A percentile compares a stretch with the other conserved stretches of the same genome.
phyloP scores from a whole-genome alignment of 176 grass and related monocot species.

The Saccharum officinarum region DNA sequence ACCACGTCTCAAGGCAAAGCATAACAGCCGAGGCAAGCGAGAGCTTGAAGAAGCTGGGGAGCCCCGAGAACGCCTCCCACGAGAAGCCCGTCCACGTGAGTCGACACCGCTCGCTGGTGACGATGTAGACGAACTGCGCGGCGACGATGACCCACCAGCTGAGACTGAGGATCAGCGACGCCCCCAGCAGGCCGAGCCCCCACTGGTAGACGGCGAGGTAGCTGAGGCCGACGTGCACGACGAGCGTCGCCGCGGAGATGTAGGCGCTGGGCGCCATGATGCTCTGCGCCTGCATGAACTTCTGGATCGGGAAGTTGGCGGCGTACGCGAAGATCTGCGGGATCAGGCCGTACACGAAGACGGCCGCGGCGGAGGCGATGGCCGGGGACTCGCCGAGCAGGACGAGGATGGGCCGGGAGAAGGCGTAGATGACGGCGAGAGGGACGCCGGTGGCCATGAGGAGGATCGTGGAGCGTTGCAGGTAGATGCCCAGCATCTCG shows the following conservation, averaged over 20 bases:
- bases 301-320: slow-evolving; percentile 85
- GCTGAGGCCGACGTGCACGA: slow-evolving; percentile 42
- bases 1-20: slow-evolving; percentile 78
- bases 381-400: slow-evolving; percentile 65
- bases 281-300: slow-evolving; percentile 89
- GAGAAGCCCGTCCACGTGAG: slow-evolving; percentile 62
- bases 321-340: slow-evolving; percentile 94
- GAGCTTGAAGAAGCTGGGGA: slow-evolving; percentile 48
- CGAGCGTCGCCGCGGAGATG: slow-evolving; percentile 48
- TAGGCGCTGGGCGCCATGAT: slow-evolving; percentile 87
- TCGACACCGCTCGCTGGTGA: slow-evolving; percentile 39
- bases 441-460: slow-evolving; percentile 31
- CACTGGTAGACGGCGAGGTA: slow-evolving; percentile 48
- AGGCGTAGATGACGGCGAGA: background rate
- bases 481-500: slow-evolving; percentile 78
- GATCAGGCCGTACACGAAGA: slow-evolving; percentile 84
- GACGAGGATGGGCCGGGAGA: slow-evolving; percentile 42
- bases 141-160: slow-evolving; percentile 69
- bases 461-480: slow-evolving; percentile 75
- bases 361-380: slow-evolving; percentile 70
- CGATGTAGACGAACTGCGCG: slow-evolving; percentile 67
- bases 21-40: slow-evolving; percentile 66
- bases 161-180: slow-evolving; percentile 57
- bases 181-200: slow-evolving; percentile 55
- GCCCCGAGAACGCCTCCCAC: slow-evolving; percentile 49